Evolutionary conservation across 2,329 filamentous ascomycete species (phyloP).

Genomic region (Ilyonectria robusta): DNA sequence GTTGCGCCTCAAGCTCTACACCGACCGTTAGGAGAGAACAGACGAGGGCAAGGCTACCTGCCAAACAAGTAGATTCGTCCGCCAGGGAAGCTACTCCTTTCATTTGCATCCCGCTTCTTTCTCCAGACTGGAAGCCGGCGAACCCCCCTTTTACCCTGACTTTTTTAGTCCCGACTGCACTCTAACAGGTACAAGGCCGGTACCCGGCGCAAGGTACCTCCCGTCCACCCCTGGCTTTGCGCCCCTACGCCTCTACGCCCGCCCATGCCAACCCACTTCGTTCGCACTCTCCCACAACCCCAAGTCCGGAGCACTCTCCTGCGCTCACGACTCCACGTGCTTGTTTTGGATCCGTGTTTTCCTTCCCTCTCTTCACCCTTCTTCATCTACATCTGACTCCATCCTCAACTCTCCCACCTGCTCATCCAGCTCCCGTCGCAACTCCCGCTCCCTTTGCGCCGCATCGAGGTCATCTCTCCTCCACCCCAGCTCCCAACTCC

Average conservation of each 20-base stretch:
- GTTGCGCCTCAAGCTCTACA: background rate
- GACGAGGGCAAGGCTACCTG: background rate
- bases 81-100: conserved; percentile 43
- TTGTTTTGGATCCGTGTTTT: conserved; percentile 46
- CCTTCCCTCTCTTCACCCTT: conserved; percentile 36
- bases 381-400: conserved; percentile 21
- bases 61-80: conserved; percentile 1
- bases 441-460: conserved; percentile 24
- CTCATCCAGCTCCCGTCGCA: conserved; percentile 20
- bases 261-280: conserved; percentile 3
- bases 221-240: conserved; percentile 20
- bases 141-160: conserved; percentile 13
- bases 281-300: conserved; percentile 20
- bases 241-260: conserved; percentile 4
- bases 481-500: conserved; percentile 20
- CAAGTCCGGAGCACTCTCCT: conserved; percentile 33
- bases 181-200: conserved; percentile 7
- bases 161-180: conserved; percentile 13
- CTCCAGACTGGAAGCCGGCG: conserved; percentile 34
- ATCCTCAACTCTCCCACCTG: background rate
- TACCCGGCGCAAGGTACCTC: conserved; percentile 22
- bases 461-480: conserved; percentile 29
- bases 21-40: background rate
- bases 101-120: conserved; percentile 41
- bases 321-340: conserved; percentile 47